phyloP scores from a whole-genome alignment of 2,329 filamentous ascomycete genomes.

The Aspergillus caelatus region DNA sequence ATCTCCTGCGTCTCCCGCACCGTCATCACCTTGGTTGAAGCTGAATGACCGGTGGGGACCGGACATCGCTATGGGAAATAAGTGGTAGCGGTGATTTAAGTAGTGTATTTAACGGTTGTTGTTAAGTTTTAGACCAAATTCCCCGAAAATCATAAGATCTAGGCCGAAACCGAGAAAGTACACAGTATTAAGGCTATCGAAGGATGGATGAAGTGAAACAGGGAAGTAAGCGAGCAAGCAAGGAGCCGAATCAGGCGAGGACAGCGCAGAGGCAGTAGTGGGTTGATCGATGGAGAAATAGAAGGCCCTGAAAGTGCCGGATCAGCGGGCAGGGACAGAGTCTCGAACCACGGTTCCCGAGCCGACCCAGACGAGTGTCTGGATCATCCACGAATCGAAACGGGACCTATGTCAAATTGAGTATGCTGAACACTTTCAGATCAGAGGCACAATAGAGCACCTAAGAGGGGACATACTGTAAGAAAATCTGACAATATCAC shows the following conservation, averaged over 20 bases:
- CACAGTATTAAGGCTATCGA: not conserved
- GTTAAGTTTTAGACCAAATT: not conserved
- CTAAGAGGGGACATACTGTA: not conserved
- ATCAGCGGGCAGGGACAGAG: constrained; percentile 3
- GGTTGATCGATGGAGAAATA: not conserved
- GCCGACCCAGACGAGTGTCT: not conserved
- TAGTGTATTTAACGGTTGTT: not conserved
- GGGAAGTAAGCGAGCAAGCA: not conserved
- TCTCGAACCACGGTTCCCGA: constrained; percentile 7
- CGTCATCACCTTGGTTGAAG: constrained; percentile 24
- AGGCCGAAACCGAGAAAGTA: not conserved
- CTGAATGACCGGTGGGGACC: constrained; percentile 26
- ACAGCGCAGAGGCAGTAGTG: not conserved
- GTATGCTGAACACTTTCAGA: not conserved
- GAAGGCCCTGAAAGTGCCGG: not conserved
- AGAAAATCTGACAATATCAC: not conserved
- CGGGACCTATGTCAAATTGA: not conserved
- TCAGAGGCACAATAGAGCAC: not conserved
- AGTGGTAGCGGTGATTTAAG: not conserved
- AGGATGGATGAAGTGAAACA: not conserved
- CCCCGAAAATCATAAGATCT: not conserved
- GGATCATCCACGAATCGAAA: not conserved
- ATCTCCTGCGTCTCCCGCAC: constrained; percentile 2
- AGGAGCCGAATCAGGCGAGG: not conserved
- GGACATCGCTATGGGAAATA: constrained; percentile 18